A percentile compares a stretch with the other conserved stretches of the same genome.
Conservation (phyloP, 768 basidiomycete species). For the Krasilnikovozyma curviuscula region DNA sequence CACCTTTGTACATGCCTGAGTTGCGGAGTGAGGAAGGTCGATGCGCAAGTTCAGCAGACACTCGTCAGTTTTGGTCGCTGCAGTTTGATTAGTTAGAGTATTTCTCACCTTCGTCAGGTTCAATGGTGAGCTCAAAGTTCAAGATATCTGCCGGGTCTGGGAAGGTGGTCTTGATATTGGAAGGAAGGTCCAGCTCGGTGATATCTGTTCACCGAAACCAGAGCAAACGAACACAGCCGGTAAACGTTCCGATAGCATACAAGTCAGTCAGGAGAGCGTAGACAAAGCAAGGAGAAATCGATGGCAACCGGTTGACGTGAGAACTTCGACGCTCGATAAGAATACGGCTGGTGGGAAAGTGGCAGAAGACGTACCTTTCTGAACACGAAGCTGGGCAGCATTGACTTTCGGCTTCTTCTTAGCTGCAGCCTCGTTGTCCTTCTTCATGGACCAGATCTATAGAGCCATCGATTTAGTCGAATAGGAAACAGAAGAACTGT, state of each 20-base stretch:
- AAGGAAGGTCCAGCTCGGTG: conserved; percentile 86
- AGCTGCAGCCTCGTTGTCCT: conserved; percentile 88
- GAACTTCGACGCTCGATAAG: no score
- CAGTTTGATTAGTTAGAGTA: neutral
- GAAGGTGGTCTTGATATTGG: conserved; percentile 90
- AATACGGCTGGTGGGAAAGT: no score
- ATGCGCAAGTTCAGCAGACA: neutral
- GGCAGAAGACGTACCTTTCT: conserved; percentile 53
- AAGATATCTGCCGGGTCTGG: conserved; percentile 83
- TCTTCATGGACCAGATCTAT: conserved; percentile 99
- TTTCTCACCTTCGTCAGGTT: conserved; percentile 88
- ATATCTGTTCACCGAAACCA: conserved; percentile 56
- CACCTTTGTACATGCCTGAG: conserved; percentile 94
- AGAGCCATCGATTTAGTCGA: no score
- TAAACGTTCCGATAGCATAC: no score
- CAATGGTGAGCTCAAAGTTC: conserved; percentile 87
- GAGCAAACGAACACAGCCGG: no score
- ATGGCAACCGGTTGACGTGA: no score
- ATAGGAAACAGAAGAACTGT: no score
- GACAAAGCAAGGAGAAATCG: no score
- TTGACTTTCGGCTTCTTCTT: conserved; percentile 98
- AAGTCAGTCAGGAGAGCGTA: no score
- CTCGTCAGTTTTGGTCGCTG: neutral
- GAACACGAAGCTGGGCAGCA: conserved; percentile 95
- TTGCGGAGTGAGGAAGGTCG: neutral